Conservation (phyloP, 2,329 filamentous ascomycete species). For the Drechslerella coelobrocha region DNA sequence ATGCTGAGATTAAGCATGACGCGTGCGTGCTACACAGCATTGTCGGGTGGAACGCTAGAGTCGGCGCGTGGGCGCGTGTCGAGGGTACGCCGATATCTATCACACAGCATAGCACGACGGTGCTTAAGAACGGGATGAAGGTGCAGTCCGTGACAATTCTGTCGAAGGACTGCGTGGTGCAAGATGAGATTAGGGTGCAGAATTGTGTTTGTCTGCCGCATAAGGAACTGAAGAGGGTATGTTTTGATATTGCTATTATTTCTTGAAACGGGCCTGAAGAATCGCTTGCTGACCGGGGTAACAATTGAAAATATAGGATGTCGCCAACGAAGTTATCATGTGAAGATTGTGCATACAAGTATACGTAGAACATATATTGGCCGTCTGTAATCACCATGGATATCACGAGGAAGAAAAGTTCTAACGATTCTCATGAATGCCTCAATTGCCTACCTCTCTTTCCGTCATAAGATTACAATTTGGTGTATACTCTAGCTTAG, state of each 20-base stretch:
- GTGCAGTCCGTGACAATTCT: conserved; percentile 98
- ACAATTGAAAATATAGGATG: conserved; percentile 66
- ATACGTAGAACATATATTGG: conserved; percentile 24
- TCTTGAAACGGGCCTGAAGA: background rate
- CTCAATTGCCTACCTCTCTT: no score
- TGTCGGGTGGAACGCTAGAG: conserved; percentile 93
- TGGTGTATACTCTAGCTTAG: no score
- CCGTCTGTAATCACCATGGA: background rate
- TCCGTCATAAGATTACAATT: no score
- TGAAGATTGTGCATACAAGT: conserved; percentile 60
- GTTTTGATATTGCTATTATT: background rate
- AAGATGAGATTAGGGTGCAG: conserved; percentile 92
- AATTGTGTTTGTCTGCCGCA: conserved; percentile 97
- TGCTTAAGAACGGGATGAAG: conserved; percentile 97
- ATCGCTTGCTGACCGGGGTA: background rate
- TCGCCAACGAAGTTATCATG: conserved; percentile 90
- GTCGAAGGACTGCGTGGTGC: conserved; percentile 92
- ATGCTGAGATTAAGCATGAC: conserved; percentile 94
- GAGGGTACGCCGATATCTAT: conserved; percentile 91
- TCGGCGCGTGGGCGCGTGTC: conserved; percentile 97
- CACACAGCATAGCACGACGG: conserved; percentile 87
- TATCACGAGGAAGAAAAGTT: background rate
- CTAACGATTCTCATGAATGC: background rate
- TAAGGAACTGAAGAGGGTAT: conserved; percentile 87
- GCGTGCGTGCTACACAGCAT: conserved; percentile 95